A percentile compares a stretch with the other conserved stretches of the same genome.
phyloP scores from a whole-genome alignment of 2,329 filamentous ascomycete species.

The Epichloe bromicola region DNA sequence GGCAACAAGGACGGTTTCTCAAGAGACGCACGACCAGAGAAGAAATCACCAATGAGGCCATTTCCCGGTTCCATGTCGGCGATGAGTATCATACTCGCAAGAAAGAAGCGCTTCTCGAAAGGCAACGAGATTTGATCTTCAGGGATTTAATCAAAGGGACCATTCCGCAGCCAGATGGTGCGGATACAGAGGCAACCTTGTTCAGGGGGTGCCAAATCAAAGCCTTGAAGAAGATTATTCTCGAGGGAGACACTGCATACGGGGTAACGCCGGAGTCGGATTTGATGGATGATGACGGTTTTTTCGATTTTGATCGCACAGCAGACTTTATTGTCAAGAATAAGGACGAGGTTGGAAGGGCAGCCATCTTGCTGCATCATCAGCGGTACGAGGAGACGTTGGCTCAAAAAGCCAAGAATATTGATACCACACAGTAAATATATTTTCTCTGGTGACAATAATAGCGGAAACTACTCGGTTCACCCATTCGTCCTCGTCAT shows the following conservation, averaged over 20 bases:
- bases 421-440: background rate
- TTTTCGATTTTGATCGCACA: slow-evolving; percentile 31
- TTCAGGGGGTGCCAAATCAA: slow-evolving; percentile 13
- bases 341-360: slow-evolving; percentile 24
- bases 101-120: slow-evolving; percentile 26
- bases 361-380: slow-evolving; percentile 18
- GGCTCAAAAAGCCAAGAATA: background rate
- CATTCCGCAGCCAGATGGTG: slow-evolving; percentile 13
- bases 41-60: slow-evolving; percentile 37
- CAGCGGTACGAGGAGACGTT: slow-evolving; percentile 3
- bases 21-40: slow-evolving; percentile 23
- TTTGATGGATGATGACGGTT: slow-evolving; percentile 24
- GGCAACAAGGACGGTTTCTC: slow-evolving; percentile 24
- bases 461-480: too few species aligned
- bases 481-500: background rate
- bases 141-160: slow-evolving; percentile 28
- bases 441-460: too few species aligned
- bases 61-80: slow-evolving; percentile 35
- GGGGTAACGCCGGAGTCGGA: slow-evolving; percentile 16
- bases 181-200: background rate
- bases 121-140: slow-evolving; percentile 30
- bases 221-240: slow-evolving; percentile 36
- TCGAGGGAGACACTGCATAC: slow-evolving; percentile 29
- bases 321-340: slow-evolving; percentile 26
- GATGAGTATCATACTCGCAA: slow-evolving; percentile 31